Conservation (phyloP, 2,329 filamentous ascomycete species). For the Clonostachys rosea region DNA sequence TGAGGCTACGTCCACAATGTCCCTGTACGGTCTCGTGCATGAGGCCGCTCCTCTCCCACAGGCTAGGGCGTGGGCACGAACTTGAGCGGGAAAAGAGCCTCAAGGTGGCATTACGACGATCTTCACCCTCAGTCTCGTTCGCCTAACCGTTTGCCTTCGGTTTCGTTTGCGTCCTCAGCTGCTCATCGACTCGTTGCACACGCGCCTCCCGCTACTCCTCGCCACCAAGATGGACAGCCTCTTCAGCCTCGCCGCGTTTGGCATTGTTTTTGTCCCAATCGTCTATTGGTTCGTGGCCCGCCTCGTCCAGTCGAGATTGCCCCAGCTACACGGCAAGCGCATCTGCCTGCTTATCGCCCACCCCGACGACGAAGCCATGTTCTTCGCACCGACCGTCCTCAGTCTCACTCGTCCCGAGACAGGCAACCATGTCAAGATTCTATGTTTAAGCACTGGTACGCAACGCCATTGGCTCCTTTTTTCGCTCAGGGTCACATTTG, state of each 20-base stretch:
- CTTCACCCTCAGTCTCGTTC: no score
- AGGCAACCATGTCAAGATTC: constrained; percentile 88
- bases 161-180: no score
- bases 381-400: constrained; percentile 87
- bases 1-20: no score
- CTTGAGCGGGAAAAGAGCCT: no score
- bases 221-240: not conserved
- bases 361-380: constrained; percentile 99
- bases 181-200: no score
- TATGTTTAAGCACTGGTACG: constrained; percentile 82
- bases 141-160: no score
- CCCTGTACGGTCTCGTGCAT: no score
- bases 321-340: constrained; percentile 72
- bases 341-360: constrained; percentile 93
- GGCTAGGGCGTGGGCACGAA: no score
- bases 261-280: constrained; percentile 36
- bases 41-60: no score
- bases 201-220: no score
- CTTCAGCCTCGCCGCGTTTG: constrained; percentile 16
- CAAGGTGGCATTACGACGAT: no score
- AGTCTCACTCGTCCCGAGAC: constrained; percentile 75
- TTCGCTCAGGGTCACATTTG: not conserved
- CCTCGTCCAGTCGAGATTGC: constrained; percentile 48
- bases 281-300: constrained; percentile 48
- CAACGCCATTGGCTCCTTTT: not conserved